A percentile compares a stretch with the other conserved stretches of the same genome.
phyloP scores from a whole-genome alignment of 2,329 filamentous ascomycete species.

The Nectriaceae sp. region DNA sequence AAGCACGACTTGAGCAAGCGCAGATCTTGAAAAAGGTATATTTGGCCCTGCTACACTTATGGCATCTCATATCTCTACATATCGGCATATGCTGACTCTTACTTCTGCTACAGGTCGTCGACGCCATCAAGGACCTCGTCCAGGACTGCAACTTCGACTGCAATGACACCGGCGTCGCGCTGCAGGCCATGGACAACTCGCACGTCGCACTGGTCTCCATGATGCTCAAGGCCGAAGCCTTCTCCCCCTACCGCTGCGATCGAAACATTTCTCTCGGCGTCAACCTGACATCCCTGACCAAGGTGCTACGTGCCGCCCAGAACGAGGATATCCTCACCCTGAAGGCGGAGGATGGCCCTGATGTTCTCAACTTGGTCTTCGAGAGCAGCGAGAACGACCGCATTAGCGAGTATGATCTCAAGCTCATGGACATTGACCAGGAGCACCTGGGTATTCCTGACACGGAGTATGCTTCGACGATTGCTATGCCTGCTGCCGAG shows the following conservation, averaged over 20 bases:
- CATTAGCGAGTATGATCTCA: slow-evolving; percentile 98
- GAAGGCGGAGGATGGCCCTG: slow-evolving; percentile 96
- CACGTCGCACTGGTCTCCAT: slow-evolving; percentile 98
- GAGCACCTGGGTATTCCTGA: slow-evolving; percentile 98
- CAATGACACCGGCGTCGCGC: slow-evolving; percentile 98
- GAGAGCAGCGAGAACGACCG: slow-evolving; percentile 88
- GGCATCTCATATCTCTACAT: not conserved
- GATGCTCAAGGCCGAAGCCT: slow-evolving; percentile 94
- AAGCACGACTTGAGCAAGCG: slow-evolving; percentile 96
- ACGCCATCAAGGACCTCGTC: slow-evolving; percentile 98
- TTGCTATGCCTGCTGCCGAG: slow-evolving; percentile 84
- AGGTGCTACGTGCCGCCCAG: slow-evolving; percentile 92
- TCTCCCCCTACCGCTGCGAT: slow-evolving; percentile 95
- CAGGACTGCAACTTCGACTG: slow-evolving; percentile 99
- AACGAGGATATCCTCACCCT: slow-evolving; percentile 93
- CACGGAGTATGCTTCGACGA: slow-evolving; percentile 94
- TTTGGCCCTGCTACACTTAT: not conserved
- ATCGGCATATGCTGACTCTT: not conserved
- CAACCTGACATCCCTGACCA: slow-evolving; percentile 94
- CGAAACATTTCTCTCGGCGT: slow-evolving; percentile 98
- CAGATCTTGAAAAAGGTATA: slow-evolving; percentile 89
- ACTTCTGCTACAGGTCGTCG: slow-evolving; percentile 71
- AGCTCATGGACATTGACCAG: slow-evolving; percentile 99
- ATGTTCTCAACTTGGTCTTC: slow-evolving; percentile 93
- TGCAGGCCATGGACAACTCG: slow-evolving; percentile 99